Conservation (phyloP, 2,329 filamentous ascomycete genomes). For the Boeremia lycopersici region DNA sequence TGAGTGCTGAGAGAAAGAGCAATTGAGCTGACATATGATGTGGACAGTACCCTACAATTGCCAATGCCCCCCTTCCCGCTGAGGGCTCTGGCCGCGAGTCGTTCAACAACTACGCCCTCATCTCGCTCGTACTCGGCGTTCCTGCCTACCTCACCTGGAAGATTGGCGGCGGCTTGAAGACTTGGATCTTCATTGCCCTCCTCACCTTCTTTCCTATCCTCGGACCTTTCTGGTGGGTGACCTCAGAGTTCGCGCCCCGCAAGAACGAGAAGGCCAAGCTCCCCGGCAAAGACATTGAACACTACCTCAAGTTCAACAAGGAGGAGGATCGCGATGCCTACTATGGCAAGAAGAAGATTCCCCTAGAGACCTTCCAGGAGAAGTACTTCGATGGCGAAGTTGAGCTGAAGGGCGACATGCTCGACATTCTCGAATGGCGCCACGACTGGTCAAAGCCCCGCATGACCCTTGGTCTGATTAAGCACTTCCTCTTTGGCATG, state of each 20-base stretch:
- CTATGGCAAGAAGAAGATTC: conserved; percentile 78
- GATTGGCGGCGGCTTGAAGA: conserved; percentile 83
- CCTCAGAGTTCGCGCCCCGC: conserved; percentile 81
- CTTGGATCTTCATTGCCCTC: conserved; percentile 82
- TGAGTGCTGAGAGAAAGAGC: conserved; percentile 28
- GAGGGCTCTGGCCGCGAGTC: conserved; percentile 82
- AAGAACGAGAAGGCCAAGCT: conserved; percentile 90
- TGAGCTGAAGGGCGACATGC: conserved; percentile 90
- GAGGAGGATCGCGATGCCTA: conserved; percentile 68
- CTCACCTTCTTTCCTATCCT: conserved; percentile 81
- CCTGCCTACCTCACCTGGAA: conserved; percentile 84
- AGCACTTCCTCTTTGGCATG: conserved; percentile 86
- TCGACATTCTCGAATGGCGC: conserved; percentile 89
- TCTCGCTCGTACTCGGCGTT: conserved; percentile 70
- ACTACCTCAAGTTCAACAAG: conserved; percentile 84
- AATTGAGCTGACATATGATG: conserved; percentile 31
- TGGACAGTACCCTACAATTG: conserved; percentile 79
- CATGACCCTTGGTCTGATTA: conserved; percentile 85
- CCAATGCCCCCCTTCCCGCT: conserved; percentile 91
- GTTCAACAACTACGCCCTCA: conserved; percentile 84
- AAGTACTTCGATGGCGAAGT: conserved; percentile 97
- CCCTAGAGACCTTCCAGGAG: conserved; percentile 93
- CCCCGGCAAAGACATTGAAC: conserved; percentile 84
- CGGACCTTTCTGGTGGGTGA: conserved; percentile 78
- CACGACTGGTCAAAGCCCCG: conserved; percentile 97